Evolutionary conservation across 2,329 filamentous ascomycete species (phyloP).

Genomic region (Diaporthe ampelina): DNA sequence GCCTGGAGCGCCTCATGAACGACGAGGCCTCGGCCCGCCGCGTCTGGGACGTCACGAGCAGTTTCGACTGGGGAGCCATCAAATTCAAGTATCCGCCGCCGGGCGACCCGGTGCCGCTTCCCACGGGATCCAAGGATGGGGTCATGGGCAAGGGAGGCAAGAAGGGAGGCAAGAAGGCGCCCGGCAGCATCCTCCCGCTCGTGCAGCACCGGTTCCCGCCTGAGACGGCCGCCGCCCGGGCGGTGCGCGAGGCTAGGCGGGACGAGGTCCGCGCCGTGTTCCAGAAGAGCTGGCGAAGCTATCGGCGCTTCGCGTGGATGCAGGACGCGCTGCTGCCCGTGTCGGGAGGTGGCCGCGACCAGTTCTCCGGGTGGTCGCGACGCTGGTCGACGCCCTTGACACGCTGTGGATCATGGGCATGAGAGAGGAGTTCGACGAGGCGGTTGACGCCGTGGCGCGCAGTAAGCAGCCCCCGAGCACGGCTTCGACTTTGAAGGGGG

Average conservation of each 20-base stretch:
- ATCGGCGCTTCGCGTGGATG: constrained; percentile 62
- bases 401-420: constrained; percentile 65
- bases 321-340: constrained; percentile 63
- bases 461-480: not conserved
- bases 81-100: constrained; percentile 46
- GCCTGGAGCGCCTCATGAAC: constrained; percentile 53
- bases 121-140: constrained; percentile 37
- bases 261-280: constrained; percentile 53
- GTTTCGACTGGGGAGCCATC: constrained; percentile 56
- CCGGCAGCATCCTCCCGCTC: constrained; percentile 46
- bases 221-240: constrained; percentile 45
- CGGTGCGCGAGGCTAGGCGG: constrained; percentile 50
- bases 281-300: constrained; percentile 57
- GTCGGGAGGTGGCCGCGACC: constrained; percentile 56
- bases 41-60: constrained; percentile 45
- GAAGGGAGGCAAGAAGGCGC: not conserved
- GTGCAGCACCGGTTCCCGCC: constrained; percentile 54
- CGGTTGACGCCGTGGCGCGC: constrained; percentile 54
- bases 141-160: too few relatives aligned
- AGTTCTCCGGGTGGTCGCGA: constrained; percentile 67
- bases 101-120: constrained; percentile 45
- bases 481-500: not conserved
- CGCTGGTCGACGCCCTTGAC: constrained; percentile 66
- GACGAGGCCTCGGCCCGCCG: constrained; percentile 36
- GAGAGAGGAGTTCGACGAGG: constrained; percentile 62